A percentile compares a stretch with the other conserved stretches of the same genome.
phyloP scores from a whole-genome alignment of 768 basidiomycete species.

The Ephemerocybe angulata region DNA sequence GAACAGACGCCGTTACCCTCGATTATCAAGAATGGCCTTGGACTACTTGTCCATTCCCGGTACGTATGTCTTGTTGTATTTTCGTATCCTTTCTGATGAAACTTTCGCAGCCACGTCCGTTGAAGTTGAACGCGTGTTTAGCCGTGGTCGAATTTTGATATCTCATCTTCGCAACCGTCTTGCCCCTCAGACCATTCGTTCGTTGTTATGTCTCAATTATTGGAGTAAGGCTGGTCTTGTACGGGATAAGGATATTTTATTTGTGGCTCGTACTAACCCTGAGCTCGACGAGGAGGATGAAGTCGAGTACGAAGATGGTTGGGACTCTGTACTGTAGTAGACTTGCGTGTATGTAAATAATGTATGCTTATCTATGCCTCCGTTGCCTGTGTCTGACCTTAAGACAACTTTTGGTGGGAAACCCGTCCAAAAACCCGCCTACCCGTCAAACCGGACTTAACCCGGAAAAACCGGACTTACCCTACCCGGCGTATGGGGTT shows the following conservation, averaged over 20 bases:
- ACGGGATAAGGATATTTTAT: background rate
- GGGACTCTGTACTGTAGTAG: too few relatives aligned
- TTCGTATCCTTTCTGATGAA: background rate
- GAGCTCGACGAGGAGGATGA: background rate
- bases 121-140: slow-evolving; percentile 1
- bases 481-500: too few relatives aligned
- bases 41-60: slow-evolving; percentile 19
- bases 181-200: background rate
- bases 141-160: slow-evolving; percentile 3
- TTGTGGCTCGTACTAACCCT: background rate
- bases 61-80: slow-evolving; percentile 1
- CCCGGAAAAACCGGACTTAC: too few relatives aligned
- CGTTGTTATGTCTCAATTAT: slow-evolving; percentile 1
- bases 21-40: slow-evolving; percentile 13
- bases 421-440: too few relatives aligned
- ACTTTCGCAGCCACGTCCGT: background rate
- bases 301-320: background rate
- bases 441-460: too few relatives aligned
- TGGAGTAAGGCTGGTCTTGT: slow-evolving; percentile 2
- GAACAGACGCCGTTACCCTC: slow-evolving; percentile 18
- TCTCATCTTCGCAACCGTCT: slow-evolving; percentile 3
- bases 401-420: too few relatives aligned
- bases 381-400: too few relatives aligned
- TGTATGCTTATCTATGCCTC: too few relatives aligned
- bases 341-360: too few relatives aligned